Evolutionary conservation across 768 basidiomycete species (phyloP).

Genomic region (Leucosporidium yakuticum): DNA sequence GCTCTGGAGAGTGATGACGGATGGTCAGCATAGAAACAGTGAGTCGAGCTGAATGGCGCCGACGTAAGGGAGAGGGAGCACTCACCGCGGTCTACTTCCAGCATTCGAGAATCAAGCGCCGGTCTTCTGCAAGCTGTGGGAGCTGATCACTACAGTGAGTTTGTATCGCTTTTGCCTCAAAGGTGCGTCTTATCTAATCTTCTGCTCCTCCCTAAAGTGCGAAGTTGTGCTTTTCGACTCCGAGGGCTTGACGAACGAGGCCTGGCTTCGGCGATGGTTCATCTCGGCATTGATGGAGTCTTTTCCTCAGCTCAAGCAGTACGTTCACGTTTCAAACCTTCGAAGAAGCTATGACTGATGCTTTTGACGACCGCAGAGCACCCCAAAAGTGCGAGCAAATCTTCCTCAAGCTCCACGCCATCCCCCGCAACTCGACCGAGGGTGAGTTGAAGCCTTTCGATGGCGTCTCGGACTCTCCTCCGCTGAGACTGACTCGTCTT

Average conservation of each 20-base stretch:
- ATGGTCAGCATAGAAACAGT: not conserved
- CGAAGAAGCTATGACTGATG: too few relatives aligned
- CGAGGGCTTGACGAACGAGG: not conserved
- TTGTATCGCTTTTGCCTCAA: too few relatives aligned
- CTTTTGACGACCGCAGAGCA: not conserved
- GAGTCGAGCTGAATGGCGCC: too few relatives aligned
- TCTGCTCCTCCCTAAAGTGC: too few relatives aligned
- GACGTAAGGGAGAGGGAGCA: too few relatives aligned
- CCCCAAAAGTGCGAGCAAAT: not conserved
- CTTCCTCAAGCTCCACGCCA: not conserved
- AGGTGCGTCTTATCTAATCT: too few relatives aligned
- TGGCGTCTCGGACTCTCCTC: too few relatives aligned
- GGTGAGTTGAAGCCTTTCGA: not conserved
- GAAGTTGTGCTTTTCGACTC: too few relatives aligned
- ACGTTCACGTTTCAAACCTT: too few relatives aligned
- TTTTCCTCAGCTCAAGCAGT: not conserved
- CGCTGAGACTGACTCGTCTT: not conserved
- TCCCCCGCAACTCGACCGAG: not conserved
- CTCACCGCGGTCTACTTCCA: not conserved
- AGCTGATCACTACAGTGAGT: not conserved
- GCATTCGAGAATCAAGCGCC: slow-evolving; percentile 1
- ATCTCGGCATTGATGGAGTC: not conserved
- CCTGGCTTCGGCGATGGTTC: not conserved
- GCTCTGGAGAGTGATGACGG: not conserved
- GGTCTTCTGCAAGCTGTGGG: not conserved